phyloP scores from a whole-genome alignment of 768 basidiomycete genomes.

The Xanthoconium purpureum region DNA sequence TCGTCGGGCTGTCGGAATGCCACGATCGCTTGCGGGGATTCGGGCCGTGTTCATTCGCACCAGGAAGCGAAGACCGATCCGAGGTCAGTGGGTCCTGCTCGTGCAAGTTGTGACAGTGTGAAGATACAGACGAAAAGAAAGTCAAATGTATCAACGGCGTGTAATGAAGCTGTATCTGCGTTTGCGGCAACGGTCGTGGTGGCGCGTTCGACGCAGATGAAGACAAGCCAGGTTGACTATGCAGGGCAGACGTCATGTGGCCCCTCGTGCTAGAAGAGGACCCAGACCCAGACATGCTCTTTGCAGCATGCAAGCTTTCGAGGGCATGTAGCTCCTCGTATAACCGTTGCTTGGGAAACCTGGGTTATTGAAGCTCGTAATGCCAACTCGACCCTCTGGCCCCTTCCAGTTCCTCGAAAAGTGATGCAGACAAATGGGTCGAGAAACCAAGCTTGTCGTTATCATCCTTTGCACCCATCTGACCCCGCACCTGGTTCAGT shows the following conservation, averaged over 20 bases:
- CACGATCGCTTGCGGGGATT: slow-evolving; percentile 29
- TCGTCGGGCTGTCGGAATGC: slow-evolving; percentile 22
- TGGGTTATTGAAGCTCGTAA: slow-evolving; percentile 84
- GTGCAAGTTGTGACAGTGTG: slow-evolving; percentile 14
- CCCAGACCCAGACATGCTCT: background rate
- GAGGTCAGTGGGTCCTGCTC: slow-evolving; percentile 18
- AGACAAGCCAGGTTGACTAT: background rate
- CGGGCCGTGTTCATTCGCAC: slow-evolving; percentile 19
- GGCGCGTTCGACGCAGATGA: background rate
- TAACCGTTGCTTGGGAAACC: slow-evolving; percentile 65
- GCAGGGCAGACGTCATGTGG: background rate
- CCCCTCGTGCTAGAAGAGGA: background rate
- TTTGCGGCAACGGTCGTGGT: slow-evolving; percentile 1
- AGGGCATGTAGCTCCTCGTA: slow-evolving; percentile 52
- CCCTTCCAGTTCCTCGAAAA: slow-evolving; percentile 74
- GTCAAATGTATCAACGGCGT: slow-evolving; percentile 5
- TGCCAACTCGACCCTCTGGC: slow-evolving; percentile 82
- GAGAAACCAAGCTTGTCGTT: background rate
- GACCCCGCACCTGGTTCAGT: background rate
- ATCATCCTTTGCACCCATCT: background rate
- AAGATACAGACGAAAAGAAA: background rate
- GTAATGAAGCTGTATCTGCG: slow-evolving; percentile 6
- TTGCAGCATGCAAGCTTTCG: slow-evolving; percentile 28
- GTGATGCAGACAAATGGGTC: slow-evolving; percentile 34
- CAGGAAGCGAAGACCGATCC: slow-evolving; percentile 29